Evolutionary conservation across 768 basidiomycete genomes (phyloP).

Genomic region (Tulasnella calospora): DNA sequence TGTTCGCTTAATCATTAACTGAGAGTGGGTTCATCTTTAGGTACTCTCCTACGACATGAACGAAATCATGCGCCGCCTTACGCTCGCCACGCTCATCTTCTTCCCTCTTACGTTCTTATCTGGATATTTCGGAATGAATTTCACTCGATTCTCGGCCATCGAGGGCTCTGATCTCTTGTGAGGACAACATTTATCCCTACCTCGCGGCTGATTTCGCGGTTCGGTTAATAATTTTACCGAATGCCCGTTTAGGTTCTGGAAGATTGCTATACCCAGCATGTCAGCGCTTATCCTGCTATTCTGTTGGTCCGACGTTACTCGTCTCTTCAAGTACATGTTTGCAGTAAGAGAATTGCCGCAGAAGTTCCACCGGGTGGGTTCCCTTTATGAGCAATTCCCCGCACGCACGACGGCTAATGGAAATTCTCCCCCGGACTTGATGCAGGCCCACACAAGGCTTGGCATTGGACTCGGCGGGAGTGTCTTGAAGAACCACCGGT

Average conservation of each 20-base stretch:
- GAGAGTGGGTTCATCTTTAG: neutral
- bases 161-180: slow-evolving; percentile 21
- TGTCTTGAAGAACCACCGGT: neutral
- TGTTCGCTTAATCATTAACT: neutral
- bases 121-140: slow-evolving; percentile 56
- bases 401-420: neutral
- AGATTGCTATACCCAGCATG: slow-evolving; percentile 58
- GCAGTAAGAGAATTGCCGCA: neutral
- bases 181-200: neutral
- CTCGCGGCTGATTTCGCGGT: neutral
- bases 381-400: neutral
- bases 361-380: neutral
- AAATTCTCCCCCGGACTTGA: neutral
- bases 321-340: neutral
- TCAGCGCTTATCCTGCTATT: slow-evolving; percentile 42
- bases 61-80: slow-evolving; percentile 66
- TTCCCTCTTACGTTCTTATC: slow-evolving; percentile 64
- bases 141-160: slow-evolving; percentile 16
- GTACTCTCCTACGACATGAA: slow-evolving; percentile 68
- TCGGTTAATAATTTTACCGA: neutral
- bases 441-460: neutral
- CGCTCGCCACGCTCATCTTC: slow-evolving; percentile 59
- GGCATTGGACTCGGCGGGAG: neutral
- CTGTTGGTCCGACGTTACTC: slow-evolving; percentile 19
- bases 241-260: slow-evolving; percentile 47